Percentiles rank a stretch among this genome's conserved stretches.
phyloP scores from a whole-genome alignment of 768 basidiomycete genomes.

The Lentinula lateritia region DNA sequence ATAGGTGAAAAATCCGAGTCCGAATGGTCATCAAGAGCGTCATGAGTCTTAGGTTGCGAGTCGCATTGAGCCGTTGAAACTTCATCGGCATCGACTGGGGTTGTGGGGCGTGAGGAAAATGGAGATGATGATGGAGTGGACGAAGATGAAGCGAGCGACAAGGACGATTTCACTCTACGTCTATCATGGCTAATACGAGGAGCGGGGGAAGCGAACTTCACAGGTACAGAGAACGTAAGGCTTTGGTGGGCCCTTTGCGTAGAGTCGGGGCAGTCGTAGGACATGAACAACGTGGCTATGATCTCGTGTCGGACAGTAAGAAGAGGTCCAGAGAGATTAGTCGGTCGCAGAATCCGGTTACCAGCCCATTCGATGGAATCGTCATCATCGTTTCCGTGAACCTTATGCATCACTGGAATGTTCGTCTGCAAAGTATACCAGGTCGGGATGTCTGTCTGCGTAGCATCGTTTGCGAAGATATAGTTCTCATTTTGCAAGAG shows the following conservation, averaged over 20 bases:
- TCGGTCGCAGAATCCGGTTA: conserved; percentile 34
- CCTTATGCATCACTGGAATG: conserved; percentile 37
- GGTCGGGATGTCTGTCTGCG: conserved; percentile 22
- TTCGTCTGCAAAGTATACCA: conserved; percentile 59
- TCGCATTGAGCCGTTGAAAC: neutral
- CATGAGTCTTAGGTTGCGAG: neutral
- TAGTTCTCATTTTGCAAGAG: conserved; percentile 43
- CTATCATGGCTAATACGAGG: conserved; percentile 18
- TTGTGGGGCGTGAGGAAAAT: conserved; percentile 6
- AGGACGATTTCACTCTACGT: conserved; percentile 8
- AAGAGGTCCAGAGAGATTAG: conserved; percentile 44
- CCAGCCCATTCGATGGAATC: conserved; percentile 34
- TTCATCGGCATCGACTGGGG: neutral
- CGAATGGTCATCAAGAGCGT: neutral
- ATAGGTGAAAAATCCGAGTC: conserved; percentile 7
- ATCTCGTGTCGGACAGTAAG: conserved; percentile 51
- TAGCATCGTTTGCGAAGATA: conserved; percentile 39
- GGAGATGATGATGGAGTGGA: conserved; percentile 14
- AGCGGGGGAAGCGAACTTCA: conserved; percentile 42
- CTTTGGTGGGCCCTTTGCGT: conserved; percentile 25
- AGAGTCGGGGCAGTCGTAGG: conserved; percentile 44
- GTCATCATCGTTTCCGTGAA: conserved; percentile 16
- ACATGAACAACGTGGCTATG: conserved; percentile 46
- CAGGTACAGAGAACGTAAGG: conserved; percentile 42
- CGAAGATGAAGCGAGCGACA: conserved; percentile 6